These are phyloP conservation scores for Cercospora beticola DNA, from an alignment of 2,329 filamentous ascomycete species.

Conservation along the genomic window DNA sequence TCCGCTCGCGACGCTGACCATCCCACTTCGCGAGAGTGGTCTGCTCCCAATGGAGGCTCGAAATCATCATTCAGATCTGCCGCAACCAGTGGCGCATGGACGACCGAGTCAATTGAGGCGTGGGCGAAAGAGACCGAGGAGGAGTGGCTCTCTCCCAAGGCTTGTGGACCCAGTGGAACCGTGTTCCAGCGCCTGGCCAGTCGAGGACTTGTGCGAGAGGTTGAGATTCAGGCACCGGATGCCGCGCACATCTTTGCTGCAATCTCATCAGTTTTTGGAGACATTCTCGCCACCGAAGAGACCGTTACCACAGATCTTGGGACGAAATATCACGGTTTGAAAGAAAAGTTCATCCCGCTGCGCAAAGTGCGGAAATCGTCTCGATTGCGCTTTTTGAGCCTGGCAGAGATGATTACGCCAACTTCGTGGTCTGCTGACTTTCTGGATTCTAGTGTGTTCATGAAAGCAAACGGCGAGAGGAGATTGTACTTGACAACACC, in stretches of 20 bases:
- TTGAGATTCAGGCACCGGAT: conserved; percentile 62
- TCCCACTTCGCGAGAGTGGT: conserved; percentile 49
- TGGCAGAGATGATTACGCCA: conserved; percentile 71
- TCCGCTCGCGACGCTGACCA: conserved; percentile 42
- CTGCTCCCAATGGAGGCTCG: conserved; percentile 35
- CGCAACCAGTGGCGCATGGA: conserved; percentile 49
- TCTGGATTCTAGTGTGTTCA: conserved; percentile 67
- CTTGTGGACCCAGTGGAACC: conserved; percentile 62
- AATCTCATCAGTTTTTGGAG: conserved; percentile 62
- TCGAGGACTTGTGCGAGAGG: conserved; percentile 66
- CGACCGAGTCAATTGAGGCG: conserved; percentile 48
- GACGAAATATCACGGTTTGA: conserved; percentile 60
- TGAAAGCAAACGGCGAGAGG: conserved; percentile 63
- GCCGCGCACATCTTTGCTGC: conserved; percentile 67
- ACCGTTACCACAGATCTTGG: conserved; percentile 31
- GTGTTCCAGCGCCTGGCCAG: conserved; percentile 72
- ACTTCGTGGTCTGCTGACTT: conserved; percentile 71
- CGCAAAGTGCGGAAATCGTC: conserved; percentile 74
- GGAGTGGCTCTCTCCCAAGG: conserved; percentile 67
- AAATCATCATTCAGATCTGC: conserved; percentile 33
- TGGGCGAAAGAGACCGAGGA: conserved; percentile 45
- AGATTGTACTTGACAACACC: conserved; percentile 74
- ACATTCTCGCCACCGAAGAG: conserved; percentile 38
- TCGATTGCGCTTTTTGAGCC: conserved; percentile 67
- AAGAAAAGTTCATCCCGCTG: conserved; percentile 70